These are phyloP conservation scores for Trapa bicornis DNA, from an alignment of 345 rosid genomes.

Conservation along the genomic window DNA sequence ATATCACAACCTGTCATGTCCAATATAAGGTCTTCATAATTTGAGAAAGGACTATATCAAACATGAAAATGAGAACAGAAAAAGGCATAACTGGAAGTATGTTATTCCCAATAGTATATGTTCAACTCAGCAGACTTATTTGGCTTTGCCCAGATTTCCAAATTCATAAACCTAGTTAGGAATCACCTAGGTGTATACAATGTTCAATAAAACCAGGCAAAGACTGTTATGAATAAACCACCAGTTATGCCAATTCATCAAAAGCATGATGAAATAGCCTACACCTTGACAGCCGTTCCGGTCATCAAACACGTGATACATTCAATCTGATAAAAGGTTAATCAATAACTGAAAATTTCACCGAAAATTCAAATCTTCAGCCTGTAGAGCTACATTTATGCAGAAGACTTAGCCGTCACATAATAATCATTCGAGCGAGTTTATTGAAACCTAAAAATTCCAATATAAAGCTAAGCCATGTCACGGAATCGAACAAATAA, in stretches of 20 bases:
- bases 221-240: too few relatives aligned
- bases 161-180: background rate
- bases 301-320: too few relatives aligned
- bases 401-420: too few relatives aligned
- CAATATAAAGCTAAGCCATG: too few relatives aligned
- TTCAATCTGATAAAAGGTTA: too few relatives aligned
- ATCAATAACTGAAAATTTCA: too few relatives aligned
- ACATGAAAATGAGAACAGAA: background rate
- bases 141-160: background rate
- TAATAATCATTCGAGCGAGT: too few relatives aligned
- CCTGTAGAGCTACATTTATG: too few relatives aligned
- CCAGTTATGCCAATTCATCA: background rate
- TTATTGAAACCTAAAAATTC: too few relatives aligned
- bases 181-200: background rate
- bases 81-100: background rate
- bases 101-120: background rate
- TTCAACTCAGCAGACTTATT: background rate
- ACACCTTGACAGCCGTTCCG: too few relatives aligned
- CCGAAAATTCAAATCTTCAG: too few relatives aligned
- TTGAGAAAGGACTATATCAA: background rate
- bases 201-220: too few relatives aligned
- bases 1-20: constrained; percentile 7
- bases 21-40: background rate
- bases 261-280: background rate
- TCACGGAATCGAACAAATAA: background rate